Evolutionary conservation across 2,329 filamentous ascomycete genomes (phyloP), one percentile per base, ranked within the genome.

Genomic region (Fusarium subtropicale): DNA sequence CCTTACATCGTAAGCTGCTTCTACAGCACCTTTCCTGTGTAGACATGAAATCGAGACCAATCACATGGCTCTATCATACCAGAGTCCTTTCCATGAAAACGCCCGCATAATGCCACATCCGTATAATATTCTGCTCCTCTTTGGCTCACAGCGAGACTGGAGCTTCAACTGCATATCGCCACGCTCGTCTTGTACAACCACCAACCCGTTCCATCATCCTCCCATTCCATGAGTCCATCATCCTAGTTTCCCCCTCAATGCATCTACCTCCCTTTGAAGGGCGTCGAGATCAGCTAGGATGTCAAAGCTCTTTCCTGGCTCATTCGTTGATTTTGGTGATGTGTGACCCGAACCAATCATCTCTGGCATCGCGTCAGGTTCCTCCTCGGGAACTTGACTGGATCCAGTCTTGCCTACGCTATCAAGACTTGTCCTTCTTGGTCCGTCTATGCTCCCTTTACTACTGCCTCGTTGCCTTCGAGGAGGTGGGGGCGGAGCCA

Each of bases 221-320:
- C 60, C 46, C 46, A 28, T 48, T 18, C 11, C 26, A 31, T 56
- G 38, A 36, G 28, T 38, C 31, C 34, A 18, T 77, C 69, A 77
- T 30, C 64, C 63, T 45, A 78, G 36, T 69, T 78, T 76, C 22
- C 79, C 79, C 54, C 79, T 74, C 45, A 91, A 74, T 6, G 87
- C 91, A 79, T 95, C 91, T 39, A 95, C 91, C 75, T 95, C 92
- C 75, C 86, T 86, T 79, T 93, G 91, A 66, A 95, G 79, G 24
- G 89, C 88, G 47, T 88, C 86, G 57, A 95, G 79, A 76, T 94
- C 91, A 2, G 91, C 91, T 69, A 95, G 78, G 62, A 94, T 92
- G 74, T 92, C 87, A 42, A 81, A 69, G 59, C 82, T 76, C 75
- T 82, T 75, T 71, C 79, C 76, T 20, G 72, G 12, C 54, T 74